phyloP scores from a whole-genome alignment of 495 filamentous ascomycete species.

The Podospora pseudopauciseta region DNA sequence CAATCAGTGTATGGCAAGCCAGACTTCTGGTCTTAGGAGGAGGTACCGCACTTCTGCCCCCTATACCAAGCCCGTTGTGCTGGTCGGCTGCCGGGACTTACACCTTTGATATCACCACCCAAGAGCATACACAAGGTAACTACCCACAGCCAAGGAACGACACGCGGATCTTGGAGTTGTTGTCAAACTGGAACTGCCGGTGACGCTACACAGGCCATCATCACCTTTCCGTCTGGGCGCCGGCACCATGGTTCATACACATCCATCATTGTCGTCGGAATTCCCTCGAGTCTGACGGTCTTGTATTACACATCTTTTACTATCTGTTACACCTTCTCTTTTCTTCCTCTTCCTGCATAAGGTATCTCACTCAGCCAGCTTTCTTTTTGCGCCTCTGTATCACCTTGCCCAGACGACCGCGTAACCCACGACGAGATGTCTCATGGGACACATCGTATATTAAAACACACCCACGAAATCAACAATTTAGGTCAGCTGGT shows the following conservation, averaged over 20 bases:
- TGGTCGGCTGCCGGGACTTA: not conserved
- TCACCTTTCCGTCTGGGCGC: not conserved
- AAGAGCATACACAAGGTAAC: not conserved
- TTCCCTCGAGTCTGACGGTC: not conserved
- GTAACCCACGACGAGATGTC: not conserved
- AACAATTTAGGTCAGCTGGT: not conserved
- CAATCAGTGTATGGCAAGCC: not conserved
- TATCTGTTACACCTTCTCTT: not conserved
- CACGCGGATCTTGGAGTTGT: not conserved
- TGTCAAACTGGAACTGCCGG: not conserved
- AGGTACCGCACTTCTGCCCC: not conserved
- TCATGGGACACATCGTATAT: not conserved
- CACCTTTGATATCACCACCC: not conserved
- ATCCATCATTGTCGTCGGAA: not conserved
- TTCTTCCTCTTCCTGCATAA: not conserved
- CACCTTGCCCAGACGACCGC: not conserved
- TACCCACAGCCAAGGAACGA: not conserved
- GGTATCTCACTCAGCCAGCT: not conserved
- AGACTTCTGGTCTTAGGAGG: not conserved
- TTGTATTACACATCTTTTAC: not conserved
- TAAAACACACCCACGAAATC: not conserved
- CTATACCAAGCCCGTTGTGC: not conserved
- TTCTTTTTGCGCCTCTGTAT: not conserved
- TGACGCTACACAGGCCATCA: not conserved
- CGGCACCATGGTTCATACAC: slow-evolving; percentile 3